Percentiles rank a stretch among this genome's conserved stretches.
Evolutionary conservation across 2,329 filamentous ascomycete species (phyloP).

Genomic region (Tolypocladium inflatum): DNA sequence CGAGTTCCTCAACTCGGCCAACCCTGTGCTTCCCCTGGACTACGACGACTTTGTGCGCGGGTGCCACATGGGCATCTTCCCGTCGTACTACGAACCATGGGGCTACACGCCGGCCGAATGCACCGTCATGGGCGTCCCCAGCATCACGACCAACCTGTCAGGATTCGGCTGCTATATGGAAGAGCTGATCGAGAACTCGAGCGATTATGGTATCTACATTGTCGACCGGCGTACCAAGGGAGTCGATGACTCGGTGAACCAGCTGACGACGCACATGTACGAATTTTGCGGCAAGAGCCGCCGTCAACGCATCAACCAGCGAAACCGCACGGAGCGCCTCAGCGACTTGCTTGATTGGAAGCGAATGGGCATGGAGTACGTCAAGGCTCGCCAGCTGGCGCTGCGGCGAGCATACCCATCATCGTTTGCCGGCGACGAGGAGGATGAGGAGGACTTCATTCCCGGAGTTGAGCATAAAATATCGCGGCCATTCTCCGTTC

Average conservation of each 20-base stretch:
- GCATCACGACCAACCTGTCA: slow-evolving; percentile 95
- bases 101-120: slow-evolving; percentile 97
- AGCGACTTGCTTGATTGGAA: slow-evolving; percentile 98
- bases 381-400: slow-evolving; percentile 91
- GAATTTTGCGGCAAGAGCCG: slow-evolving; percentile 91
- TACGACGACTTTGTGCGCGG: slow-evolving; percentile 98
- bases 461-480: slow-evolving; percentile 92
- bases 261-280: slow-evolving; percentile 79
- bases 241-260: slow-evolving; percentile 94
- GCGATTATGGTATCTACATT: slow-evolving; percentile 98
- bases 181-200: slow-evolving; percentile 94
- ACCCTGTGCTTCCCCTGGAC: slow-evolving; percentile 89
- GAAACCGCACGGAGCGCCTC: slow-evolving; percentile 89
- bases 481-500: slow-evolving; percentile 84
- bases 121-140: slow-evolving; percentile 97
- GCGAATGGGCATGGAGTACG: slow-evolving; percentile 98
- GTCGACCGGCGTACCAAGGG: slow-evolving; percentile 93
- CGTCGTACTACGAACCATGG: slow-evolving; percentile 99
- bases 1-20: slow-evolving; percentile 92
- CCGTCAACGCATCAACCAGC: slow-evolving; percentile 95
- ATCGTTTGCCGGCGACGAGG: slow-evolving; percentile 72
- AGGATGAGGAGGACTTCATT: slow-evolving; percentile 83
- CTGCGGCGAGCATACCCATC: slow-evolving; percentile 83
- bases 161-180: slow-evolving; percentile 99
- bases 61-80: slow-evolving; percentile 89